A percentile compares a stretch with the other conserved stretches of the same genome.
Conservation (phyloP, 1,139 yeast species). For the Saccharomyces hybrid region DNA sequence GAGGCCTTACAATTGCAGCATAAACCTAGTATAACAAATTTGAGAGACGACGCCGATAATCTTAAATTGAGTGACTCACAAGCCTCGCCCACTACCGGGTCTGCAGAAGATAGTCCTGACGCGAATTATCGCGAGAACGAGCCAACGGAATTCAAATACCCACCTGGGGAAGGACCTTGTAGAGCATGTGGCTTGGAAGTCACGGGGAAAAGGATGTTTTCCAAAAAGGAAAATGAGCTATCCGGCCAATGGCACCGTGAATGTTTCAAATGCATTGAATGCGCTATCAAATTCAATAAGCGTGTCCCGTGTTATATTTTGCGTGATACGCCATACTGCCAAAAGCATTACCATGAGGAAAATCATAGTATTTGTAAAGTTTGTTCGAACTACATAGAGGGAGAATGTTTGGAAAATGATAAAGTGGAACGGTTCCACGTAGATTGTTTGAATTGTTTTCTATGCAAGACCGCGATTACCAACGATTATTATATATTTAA, state of each 20-base stretch:
- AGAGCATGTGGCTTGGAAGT: conserved; percentile 45
- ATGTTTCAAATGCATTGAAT: conserved; percentile 71
- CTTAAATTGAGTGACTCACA: neutral
- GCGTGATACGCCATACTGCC: conserved; percentile 75
- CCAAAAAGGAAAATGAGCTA: conserved; percentile 65
- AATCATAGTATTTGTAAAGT: conserved; percentile 68
- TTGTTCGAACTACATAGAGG: conserved; percentile 78
- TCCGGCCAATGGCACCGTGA: conserved; percentile 92
- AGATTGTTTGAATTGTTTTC: conserved; percentile 51
- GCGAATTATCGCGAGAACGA: neutral
- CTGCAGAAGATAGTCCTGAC: neutral
- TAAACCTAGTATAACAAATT: neutral
- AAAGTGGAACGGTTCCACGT: conserved; percentile 59
- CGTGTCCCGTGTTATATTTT: conserved; percentile 74
- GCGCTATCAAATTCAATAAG: conserved; percentile 50
- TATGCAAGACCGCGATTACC: conserved; percentile 42
- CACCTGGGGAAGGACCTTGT: conserved; percentile 71
- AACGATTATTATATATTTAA: conserved; percentile 44
- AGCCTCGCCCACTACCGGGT: neutral
- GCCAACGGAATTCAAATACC: conserved; percentile 19
- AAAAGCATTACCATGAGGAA: conserved; percentile 66
- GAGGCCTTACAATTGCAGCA: neutral
- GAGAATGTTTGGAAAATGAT: conserved; percentile 80
- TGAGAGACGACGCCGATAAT: neutral
- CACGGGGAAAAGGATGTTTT: conserved; percentile 54